These are phyloP conservation scores for Rhytidiadelphus loreus DNA, from an alignment of 225 moss, liverwort and hornwort genomes.

Conservation along the genomic window DNA sequence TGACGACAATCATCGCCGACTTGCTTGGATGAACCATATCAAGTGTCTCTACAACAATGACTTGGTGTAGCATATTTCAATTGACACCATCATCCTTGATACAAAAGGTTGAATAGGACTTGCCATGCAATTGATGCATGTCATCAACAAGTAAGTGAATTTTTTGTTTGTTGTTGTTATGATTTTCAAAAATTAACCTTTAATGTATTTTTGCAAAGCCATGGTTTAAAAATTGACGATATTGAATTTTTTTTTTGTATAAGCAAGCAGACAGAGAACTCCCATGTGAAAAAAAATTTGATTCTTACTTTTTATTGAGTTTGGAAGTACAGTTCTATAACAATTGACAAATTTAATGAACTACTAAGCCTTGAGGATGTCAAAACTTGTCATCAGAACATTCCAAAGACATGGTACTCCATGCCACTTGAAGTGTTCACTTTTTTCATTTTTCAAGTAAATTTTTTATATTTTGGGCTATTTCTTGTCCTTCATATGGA, in stretches of 20 bases:
- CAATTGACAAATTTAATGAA: no score
- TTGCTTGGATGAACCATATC: not conserved
- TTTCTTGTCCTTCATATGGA: no score
- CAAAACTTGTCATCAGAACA: fast-evolving
- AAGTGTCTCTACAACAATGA: no score
- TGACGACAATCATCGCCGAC: not conserved
- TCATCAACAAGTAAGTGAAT: not conserved
- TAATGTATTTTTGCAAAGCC: fast-evolving
- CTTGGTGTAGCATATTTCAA: fast-evolving
- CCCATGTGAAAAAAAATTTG: not conserved
- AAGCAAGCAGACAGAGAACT: not conserved
- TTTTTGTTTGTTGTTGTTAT: no score
- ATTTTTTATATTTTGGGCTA: no score
- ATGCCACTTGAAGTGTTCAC: not conserved
- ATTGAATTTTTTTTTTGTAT: no score
- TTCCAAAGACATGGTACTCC: fast-evolving
- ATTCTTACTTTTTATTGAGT: not conserved
- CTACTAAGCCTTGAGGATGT: fast-evolving
- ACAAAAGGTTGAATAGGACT: no score
- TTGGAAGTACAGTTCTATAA: fast-evolving
- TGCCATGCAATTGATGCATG: not conserved
- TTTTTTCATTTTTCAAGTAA: not conserved
- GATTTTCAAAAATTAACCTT: no score
- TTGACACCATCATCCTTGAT: not conserved
- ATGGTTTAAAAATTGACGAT: no score